These are phyloP conservation scores for Diplocarpon rosae DNA, from an alignment of 2,329 filamentous ascomycete genomes.

Conservation along the genomic window DNA sequence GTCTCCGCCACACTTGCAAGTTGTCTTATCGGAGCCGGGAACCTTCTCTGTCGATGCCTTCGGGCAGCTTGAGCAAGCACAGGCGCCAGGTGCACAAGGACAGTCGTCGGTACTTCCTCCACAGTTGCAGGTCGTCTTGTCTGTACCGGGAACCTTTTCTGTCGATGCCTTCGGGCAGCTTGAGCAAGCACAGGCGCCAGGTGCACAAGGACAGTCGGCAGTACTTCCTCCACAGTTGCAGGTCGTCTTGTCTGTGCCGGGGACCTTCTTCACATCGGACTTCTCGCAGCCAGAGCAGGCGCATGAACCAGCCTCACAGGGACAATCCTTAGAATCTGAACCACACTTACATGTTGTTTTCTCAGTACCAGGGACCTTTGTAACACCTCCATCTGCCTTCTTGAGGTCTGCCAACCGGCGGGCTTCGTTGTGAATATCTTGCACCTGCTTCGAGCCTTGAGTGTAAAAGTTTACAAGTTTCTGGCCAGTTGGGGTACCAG, in stretches of 20 bases:
- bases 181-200: constrained; percentile 30
- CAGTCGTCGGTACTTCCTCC: constrained; percentile 28
- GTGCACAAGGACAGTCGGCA: constrained; percentile 29
- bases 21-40: constrained; percentile 29
- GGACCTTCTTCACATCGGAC: constrained; percentile 31
- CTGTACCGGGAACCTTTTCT: constrained; percentile 26
- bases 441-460: constrained; percentile 73
- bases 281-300: constrained; percentile 36
- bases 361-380: constrained; percentile 27
- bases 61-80: constrained; percentile 30
- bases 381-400: constrained; percentile 47
- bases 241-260: constrained; percentile 31
- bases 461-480: constrained; percentile 83
- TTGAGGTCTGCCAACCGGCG: constrained; percentile 81
- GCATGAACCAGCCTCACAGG: constrained; percentile 35
- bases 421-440: constrained; percentile 89
- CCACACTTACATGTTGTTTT: constrained; percentile 37
- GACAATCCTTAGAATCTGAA: constrained; percentile 32
- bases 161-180: constrained; percentile 31
- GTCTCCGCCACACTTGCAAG: constrained; percentile 30
- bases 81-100: constrained; percentile 30
- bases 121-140: constrained; percentile 31
- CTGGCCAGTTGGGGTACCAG: constrained; percentile 76
- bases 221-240: constrained; percentile 31
- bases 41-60: constrained; percentile 31